These are phyloP conservation scores for Apophysomyces sp. DNA, from an alignment of 371 early-diverging fungal species.

Conservation along the genomic window DNA sequence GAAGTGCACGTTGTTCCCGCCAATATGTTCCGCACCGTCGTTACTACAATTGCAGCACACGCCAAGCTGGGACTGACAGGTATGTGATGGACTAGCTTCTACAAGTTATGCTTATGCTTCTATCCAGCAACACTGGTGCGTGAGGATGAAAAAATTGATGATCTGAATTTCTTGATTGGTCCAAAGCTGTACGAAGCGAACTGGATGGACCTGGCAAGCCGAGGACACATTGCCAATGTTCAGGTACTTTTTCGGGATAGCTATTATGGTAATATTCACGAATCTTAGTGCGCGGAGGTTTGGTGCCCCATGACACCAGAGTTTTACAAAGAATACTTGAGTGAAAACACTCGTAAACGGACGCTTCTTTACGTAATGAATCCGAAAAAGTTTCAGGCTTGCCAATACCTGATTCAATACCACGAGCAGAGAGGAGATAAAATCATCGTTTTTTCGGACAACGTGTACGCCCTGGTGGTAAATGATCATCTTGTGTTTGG, in stretches of 20 bases:
- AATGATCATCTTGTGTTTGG: not conserved
- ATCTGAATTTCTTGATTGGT: conserved; percentile 99
- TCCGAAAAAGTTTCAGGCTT: conserved; percentile 98
- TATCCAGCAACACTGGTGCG: conserved; percentile 94
- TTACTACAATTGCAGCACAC: conserved; percentile 95
- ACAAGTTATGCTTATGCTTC: not conserved
- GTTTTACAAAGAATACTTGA: conserved; percentile 96
- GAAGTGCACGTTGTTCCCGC: conserved; percentile 99
- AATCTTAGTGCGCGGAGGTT: conserved; percentile 91
- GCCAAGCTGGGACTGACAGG: conserved; percentile 97
- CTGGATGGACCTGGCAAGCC: conserved; percentile 98
- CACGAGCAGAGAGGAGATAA: conserved; percentile 98
- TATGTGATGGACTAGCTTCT: not conserved
- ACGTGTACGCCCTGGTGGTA: conserved; percentile 95
- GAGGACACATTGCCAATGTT: conserved; percentile 99
- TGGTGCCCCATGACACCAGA: conserved; percentile 99
- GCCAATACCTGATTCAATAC: conserved; percentile 95
- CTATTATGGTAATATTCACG: not conserved
- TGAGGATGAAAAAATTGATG: conserved; percentile 99
- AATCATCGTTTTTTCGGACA: conserved; percentile 99
- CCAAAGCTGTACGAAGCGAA: conserved; percentile 99
- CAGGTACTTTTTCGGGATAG: conserved; percentile 42
- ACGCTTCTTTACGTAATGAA: conserved; percentile 97
- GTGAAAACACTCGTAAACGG: conserved; percentile 73
- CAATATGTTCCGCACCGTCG: conserved; percentile 97